These are phyloP conservation scores for Boletus subcaerulescens DNA, from an alignment of 768 basidiomycete genomes.

Conservation along the genomic window DNA sequence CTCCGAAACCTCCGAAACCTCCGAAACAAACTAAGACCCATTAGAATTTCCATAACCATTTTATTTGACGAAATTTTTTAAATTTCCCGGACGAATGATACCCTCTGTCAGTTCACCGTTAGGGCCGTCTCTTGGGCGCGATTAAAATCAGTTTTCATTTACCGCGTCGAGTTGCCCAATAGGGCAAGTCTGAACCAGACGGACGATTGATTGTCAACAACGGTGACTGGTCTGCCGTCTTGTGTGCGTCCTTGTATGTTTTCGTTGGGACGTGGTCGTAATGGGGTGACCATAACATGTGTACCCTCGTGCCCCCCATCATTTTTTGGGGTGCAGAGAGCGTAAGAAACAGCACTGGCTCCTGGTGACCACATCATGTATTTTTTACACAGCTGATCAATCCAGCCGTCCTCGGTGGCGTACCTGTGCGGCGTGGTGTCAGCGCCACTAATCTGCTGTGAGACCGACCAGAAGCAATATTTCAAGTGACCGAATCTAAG, in stretches of 20 bases:
- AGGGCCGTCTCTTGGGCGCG: background rate
- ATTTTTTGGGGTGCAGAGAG: background rate
- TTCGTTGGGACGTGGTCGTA: background rate
- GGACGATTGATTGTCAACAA: background rate
- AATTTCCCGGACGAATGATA: no score
- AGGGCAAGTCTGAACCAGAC: slow-evolving; percentile 10
- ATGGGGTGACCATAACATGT: background rate
- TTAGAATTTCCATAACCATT: no score
- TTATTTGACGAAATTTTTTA: no score
- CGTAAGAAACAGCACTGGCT: background rate
- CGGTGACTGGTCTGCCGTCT: no score
- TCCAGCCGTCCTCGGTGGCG: background rate
- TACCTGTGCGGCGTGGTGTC: background rate
- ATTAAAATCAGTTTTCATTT: slow-evolving; percentile 10
- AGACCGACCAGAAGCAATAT: background rate
- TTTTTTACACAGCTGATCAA: background rate
- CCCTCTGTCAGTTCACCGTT: background rate
- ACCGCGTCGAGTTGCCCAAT: background rate
- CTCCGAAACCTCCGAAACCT: no score
- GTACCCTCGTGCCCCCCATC: background rate
- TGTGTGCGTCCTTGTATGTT: background rate
- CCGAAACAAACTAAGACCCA: no score
- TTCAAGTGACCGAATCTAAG: slow-evolving; percentile 2
- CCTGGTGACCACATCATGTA: background rate
- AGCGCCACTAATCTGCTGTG: background rate